Base-by-base conservation (phyloP, 352 stramenopile genomes). In the Pythium brachiatum region DNA sequence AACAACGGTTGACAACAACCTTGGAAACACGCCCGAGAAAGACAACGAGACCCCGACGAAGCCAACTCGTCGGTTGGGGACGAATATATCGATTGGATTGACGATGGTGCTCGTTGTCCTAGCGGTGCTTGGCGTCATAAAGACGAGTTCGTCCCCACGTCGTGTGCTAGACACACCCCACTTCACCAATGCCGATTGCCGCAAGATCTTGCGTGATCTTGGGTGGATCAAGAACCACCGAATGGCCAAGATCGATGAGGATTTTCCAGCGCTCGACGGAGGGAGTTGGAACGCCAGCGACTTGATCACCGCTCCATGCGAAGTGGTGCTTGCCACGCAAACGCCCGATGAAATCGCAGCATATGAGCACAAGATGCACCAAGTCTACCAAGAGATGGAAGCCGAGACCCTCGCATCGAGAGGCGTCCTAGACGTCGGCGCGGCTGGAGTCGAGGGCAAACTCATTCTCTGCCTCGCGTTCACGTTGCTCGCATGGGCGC, bases 391-490 rank as follows among this genome's bases (percentile, higher is more conserved):
- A 15, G 41, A 26, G 41, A 48, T 48, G 41, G 41, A 48, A 48
- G 41, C 41, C 15, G 41, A 48, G 23, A 48, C 18, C 41, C 20
- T 11, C 15, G n/a, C 18, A 2, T 26, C 41, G 6, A 29, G n/a
- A 48, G n/a, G 26, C 3, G 20, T 4, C 16, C 7, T 20, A 16
- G 7, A 2, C 20, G 6, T 48, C 15, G 4, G 6, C 3, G 3
- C 41, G 15, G 6, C n/a, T 27, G 41, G 41, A 26, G 41, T 48
- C 20, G 41, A 48, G 41, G n/a, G 41, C n/a, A 48, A 27, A 15
- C 20, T 48, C n/a, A 48, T 64, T 25, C 26, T 64, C 8, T 41
- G 58, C 16, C 48, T 64, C 15, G 58, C 47, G 6, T 53, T 64
- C 48, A 58, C 50, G 21, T 18, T 64, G 18, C 48, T 64, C 18